Base-by-base conservation (phyloP, 345 rosid genomes). In the Streptanthus diversifolius region DNA sequence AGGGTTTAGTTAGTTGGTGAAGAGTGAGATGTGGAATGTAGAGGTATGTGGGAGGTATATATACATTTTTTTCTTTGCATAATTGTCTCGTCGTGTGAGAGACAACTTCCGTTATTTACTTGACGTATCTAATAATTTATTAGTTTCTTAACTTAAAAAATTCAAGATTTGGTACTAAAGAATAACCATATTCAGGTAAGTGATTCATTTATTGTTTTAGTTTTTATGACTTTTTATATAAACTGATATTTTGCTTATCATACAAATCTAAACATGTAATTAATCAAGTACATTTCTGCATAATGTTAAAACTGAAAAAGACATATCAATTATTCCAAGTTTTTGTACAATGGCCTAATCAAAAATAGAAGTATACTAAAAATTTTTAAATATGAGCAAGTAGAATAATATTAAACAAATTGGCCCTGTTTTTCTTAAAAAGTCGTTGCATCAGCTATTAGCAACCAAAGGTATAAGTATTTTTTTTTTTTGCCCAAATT, bases 71-170 rank as follows among this genome's bases (percentile, higher is more conserved):
- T 70, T 15, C 8, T 44, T 54, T 63, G 71, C 54, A 44, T 24
- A 54, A 0, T 45, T 13, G 64, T 55, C 40, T 64, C 12, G 3
- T 48, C 77, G 55, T 64, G 71, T 55, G 71, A 17, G 64, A 73
- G 77, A 65, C 71, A 73, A 8, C 77, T 55, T 73, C 71, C 65
- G 21, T 15, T 56, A 43, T 55, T 73, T 5, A 49, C 57, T 73
- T 73, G 19, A 54, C 43, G 61, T 30, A 10, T 22, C 45, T 22
- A 53, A 54, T 63, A 41, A 33, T 54, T 52, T 43, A 63, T 63
- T 2, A 39, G 53, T 21, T 37, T 47, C 10, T 15, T 29, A 70
- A 59, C 29, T 61, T 49, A 17, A 71, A 71, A 24, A 12, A 37
- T 48, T 8, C 33, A 39, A 19, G 61, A 49, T 61, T 36, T 18